phyloP scores from a whole-genome alignment of 805 yeast species.

The Nakazawaea molendinolei region DNA sequence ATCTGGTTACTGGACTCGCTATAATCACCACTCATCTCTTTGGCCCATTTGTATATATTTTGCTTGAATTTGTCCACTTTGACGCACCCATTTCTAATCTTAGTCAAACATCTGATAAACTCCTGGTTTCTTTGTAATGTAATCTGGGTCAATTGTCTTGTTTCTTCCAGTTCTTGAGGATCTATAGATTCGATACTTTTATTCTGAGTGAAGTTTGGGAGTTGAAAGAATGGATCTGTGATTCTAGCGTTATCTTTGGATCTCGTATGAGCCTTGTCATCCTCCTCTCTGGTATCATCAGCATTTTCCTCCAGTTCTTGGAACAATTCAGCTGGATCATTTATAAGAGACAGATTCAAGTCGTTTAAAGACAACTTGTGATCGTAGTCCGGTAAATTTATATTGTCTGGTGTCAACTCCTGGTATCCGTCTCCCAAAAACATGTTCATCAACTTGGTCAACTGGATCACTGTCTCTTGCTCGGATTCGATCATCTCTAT shows the following conservation, averaged over 20 bases:
- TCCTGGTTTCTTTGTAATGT: slow-evolving; percentile 82
- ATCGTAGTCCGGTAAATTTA: slow-evolving; percentile 65
- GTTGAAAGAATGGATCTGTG: slow-evolving; percentile 58
- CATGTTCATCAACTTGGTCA: slow-evolving; percentile 66
- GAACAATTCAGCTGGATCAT: slow-evolving; percentile 13
- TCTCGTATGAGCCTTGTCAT: slow-evolving; percentile 6
- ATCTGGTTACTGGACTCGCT: background rate
- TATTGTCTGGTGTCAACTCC: slow-evolving; percentile 52
- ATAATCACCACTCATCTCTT: slow-evolving; percentile 68
- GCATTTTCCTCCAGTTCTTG: slow-evolving; percentile 19
- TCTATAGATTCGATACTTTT: slow-evolving; percentile 41
- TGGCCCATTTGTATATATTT: slow-evolving; percentile 74
- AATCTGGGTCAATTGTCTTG: slow-evolving; percentile 69
- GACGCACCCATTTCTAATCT: slow-evolving; percentile 66
- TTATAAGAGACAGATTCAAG: slow-evolving; percentile 19
- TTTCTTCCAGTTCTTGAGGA: slow-evolving; percentile 55
- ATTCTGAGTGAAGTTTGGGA: slow-evolving; percentile 45
- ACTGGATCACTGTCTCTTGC: slow-evolving; percentile 65
- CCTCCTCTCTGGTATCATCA: slow-evolving; percentile 13
- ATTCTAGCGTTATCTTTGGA: slow-evolving; percentile 15
- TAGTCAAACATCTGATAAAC: slow-evolving; percentile 71
- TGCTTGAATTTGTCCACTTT: slow-evolving; percentile 72
- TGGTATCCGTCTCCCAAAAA: slow-evolving; percentile 84
- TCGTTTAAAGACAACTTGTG: slow-evolving; percentile 40
- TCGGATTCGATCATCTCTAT: slow-evolving; percentile 77